Percentiles rank a stretch among this genome's conserved stretches.
Evolutionary conservation across 495 filamentous ascomycete genomes (phyloP).

Genomic region (Penicillium coffeae): DNA sequence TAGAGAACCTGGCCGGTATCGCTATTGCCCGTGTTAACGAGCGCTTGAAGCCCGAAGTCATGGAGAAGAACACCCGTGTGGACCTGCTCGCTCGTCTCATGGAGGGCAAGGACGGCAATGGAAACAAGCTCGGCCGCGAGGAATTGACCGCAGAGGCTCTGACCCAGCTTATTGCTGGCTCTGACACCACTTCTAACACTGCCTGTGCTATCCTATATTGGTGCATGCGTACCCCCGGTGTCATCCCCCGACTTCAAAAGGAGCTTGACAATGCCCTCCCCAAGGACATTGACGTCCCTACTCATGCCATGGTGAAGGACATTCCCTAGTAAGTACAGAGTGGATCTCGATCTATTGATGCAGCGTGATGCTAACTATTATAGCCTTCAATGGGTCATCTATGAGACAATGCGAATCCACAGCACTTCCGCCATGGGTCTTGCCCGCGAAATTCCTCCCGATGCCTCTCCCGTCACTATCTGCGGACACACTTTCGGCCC

Average conservation of each 20-base stretch:
- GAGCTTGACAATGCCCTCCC: slow-evolving; percentile 70
- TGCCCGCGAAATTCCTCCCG: slow-evolving; percentile 70
- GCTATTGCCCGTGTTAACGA: slow-evolving; percentile 77
- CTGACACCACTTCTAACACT: slow-evolving; percentile 87
- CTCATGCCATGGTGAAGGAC: slow-evolving; percentile 67
- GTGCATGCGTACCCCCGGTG: slow-evolving; percentile 64
- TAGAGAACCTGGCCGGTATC: slow-evolving; percentile 53
- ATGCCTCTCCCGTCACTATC: slow-evolving; percentile 51
- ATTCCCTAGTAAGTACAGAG: slow-evolving; percentile 34
- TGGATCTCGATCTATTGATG: slow-evolving; percentile 39
- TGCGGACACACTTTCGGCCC: slow-evolving; percentile 63
- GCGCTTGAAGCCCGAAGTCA: slow-evolving; percentile 61
- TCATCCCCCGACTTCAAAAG: slow-evolving; percentile 65
- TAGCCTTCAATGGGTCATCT: slow-evolving; percentile 68
- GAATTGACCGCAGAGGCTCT: slow-evolving; percentile 87
- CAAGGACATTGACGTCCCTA: slow-evolving; percentile 57
- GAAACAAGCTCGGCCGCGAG: slow-evolving; percentile 64
- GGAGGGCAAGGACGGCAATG: slow-evolving; percentile 80
- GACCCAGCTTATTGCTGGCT: slow-evolving; percentile 87
- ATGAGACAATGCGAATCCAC: slow-evolving; percentile 88
- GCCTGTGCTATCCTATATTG: slow-evolving; percentile 83
- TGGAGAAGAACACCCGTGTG: slow-evolving; percentile 56
- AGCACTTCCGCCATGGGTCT: slow-evolving; percentile 85
- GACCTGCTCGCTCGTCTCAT: slow-evolving; percentile 81
- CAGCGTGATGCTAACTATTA: slow-evolving; percentile 10